A percentile compares a stretch with the other conserved stretches of the same genome.
phyloP scores from a whole-genome alignment of 768 basidiomycete species.

The Termitomyces sp. region DNA sequence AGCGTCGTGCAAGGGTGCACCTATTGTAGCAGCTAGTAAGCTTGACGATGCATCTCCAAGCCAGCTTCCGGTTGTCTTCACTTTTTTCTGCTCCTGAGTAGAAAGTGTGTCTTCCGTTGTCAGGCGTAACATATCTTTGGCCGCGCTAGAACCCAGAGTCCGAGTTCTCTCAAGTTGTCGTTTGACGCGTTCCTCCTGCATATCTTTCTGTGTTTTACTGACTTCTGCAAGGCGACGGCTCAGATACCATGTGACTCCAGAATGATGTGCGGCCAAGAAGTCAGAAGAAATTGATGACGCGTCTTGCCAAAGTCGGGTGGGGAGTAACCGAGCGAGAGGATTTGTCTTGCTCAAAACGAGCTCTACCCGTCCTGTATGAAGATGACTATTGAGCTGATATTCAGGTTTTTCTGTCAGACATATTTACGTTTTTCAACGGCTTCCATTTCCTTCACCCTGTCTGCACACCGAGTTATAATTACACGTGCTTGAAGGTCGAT shows the following conservation, averaged over 20 bases:
- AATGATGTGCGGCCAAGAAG: slow-evolving; percentile 85
- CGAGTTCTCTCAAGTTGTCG: slow-evolving; percentile 80
- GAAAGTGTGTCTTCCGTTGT: slow-evolving; percentile 23
- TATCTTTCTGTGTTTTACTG: slow-evolving; percentile 72
- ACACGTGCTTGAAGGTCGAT: slow-evolving; percentile 90
- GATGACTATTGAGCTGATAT: slow-evolving; percentile 6
- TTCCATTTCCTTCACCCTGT: slow-evolving; percentile 86
- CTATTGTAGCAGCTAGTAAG: slow-evolving; percentile 57
- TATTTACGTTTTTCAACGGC: slow-evolving; percentile 75
- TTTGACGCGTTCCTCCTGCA: slow-evolving; percentile 92
- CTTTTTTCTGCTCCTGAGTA: slow-evolving; percentile 14
- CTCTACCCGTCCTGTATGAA: slow-evolving; percentile 54
- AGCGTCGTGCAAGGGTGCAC: slow-evolving; percentile 33
- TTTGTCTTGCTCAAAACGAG: slow-evolving; percentile 59
- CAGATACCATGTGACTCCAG: slow-evolving; percentile 91
- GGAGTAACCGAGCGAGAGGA: slow-evolving; percentile 64
- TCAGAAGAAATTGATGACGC: slow-evolving; percentile 49
- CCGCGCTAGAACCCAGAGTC: slow-evolving; percentile 78
- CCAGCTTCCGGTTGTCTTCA: slow-evolving; percentile 42
- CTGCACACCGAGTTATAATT: slow-evolving; percentile 79
- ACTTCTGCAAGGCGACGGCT: slow-evolving; percentile 74
- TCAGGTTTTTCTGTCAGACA: slow-evolving; percentile 10
- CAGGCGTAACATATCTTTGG: slow-evolving; percentile 52
- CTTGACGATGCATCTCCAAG: slow-evolving; percentile 53
- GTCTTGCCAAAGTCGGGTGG: slow-evolving; percentile 61